Percentiles rank a stretch among this genome's conserved stretches.
These are phyloP conservation scores for Pisolithus albus DNA, from an alignment of 768 basidiomycete species.

Conservation along the genomic window DNA sequence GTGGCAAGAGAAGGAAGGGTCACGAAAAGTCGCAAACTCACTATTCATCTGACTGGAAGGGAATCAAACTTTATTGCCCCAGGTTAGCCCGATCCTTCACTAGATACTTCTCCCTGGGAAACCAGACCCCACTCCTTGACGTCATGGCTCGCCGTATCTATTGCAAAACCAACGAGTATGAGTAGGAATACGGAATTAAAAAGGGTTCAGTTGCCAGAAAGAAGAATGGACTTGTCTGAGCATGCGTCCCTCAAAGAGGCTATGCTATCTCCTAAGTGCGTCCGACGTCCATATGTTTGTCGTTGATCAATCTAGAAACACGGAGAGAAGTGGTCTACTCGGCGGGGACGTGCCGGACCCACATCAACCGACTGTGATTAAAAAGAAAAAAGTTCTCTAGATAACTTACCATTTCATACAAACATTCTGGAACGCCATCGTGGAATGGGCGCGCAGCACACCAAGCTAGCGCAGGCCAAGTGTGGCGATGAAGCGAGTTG, in stretches of 20 bases:
- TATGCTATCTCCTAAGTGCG: neutral
- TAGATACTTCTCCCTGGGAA: neutral
- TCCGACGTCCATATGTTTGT: slow-evolving; percentile 12
- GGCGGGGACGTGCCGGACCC: slow-evolving; percentile 8
- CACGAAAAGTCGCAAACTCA: neutral
- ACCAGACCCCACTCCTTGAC: neutral
- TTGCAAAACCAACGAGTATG: neutral
- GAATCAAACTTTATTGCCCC: neutral
- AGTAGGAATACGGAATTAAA: neutral
- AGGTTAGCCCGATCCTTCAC: neutral
- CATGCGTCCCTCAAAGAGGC: neutral
- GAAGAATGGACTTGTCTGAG: neutral
- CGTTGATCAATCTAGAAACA: slow-evolving; percentile 8
- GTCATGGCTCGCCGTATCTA: neutral
- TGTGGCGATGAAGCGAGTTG: neutral
- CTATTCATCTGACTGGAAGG: neutral
- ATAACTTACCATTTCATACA: slow-evolving; percentile 2
- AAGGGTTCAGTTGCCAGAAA: too few relatives aligned
- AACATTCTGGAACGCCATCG: neutral
- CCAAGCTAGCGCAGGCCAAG: neutral
- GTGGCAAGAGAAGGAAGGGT: neutral
- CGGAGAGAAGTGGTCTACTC: slow-evolving; percentile 3
- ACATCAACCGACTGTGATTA: slow-evolving; percentile 2
- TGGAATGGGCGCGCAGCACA: neutral
- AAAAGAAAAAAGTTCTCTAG: slow-evolving; percentile 3